Percentiles rank a stretch among this genome's conserved stretches.
These are phyloP conservation scores for Flaveria robusta DNA, from an alignment of 129 eudicot genomes.

Conservation along the genomic window DNA sequence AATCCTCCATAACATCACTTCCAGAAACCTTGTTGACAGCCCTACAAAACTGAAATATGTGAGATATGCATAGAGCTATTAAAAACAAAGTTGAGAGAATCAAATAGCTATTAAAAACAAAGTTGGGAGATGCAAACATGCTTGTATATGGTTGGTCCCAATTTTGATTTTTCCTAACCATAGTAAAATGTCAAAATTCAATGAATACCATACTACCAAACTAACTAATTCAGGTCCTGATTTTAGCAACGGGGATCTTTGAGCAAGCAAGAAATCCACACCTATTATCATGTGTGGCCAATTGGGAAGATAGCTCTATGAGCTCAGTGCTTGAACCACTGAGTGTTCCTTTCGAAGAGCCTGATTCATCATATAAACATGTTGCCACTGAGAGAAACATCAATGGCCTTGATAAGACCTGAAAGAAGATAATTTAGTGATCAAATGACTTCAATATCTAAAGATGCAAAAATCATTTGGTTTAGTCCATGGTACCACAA, in stretches of 20 bases:
- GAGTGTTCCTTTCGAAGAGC: constrained; percentile 31
- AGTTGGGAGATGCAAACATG: background rate
- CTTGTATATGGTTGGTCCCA: background rate
- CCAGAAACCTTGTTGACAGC: constrained; percentile 24
- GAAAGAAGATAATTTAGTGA: background rate
- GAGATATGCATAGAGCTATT: background rate
- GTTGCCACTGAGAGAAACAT: constrained; percentile 60
- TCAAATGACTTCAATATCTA: too few species aligned
- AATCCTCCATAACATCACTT: constrained; percentile 35
- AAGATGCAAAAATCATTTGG: too few species aligned
- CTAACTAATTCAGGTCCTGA: background rate
- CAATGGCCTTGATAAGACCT: constrained; percentile 68
- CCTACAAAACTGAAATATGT: constrained; percentile 25
- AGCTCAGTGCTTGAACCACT: constrained; percentile 38
- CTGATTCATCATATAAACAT: constrained; percentile 43
- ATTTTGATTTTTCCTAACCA: too few species aligned
- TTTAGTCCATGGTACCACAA: too few species aligned
- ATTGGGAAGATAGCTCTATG: constrained; percentile 29
- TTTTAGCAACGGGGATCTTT: background rate
- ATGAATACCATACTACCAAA: background rate
- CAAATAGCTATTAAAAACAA: background rate
- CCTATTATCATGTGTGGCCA: constrained; percentile 39
- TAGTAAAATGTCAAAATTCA: too few species aligned
- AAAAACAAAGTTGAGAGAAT: background rate
- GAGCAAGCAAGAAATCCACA: constrained; percentile 25